Evolutionary conservation across 2,329 filamentous ascomycete species (phyloP).

Genomic region (Colletotrichum sp.): DNA sequence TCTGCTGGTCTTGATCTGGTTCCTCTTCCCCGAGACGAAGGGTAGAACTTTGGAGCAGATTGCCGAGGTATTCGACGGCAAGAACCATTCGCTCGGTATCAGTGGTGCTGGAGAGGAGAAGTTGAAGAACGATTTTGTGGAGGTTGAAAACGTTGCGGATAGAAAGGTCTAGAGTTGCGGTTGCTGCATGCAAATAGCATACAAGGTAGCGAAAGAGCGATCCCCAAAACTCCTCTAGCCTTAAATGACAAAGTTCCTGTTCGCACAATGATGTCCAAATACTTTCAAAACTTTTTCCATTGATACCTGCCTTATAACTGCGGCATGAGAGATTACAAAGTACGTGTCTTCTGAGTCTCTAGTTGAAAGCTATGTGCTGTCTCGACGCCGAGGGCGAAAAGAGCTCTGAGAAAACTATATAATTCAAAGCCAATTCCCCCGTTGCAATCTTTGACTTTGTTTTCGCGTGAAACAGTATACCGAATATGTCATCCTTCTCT

Average conservation of each 20-base stretch:
- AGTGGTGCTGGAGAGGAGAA: neutral
- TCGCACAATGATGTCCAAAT: no score
- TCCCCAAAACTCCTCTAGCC: neutral
- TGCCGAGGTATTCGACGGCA: slow-evolving; percentile 21
- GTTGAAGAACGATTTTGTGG: neutral
- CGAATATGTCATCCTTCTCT: slow-evolving; percentile 12
- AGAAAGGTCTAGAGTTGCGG: neutral
- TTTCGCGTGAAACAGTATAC: no score
- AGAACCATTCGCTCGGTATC: neutral
- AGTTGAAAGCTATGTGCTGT: no score
- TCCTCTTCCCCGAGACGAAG: slow-evolving; percentile 33
- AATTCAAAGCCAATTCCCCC: neutral
- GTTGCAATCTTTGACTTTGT: neutral
- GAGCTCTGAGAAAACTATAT: no score
- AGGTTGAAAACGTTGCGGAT: neutral
- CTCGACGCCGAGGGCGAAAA: no score
- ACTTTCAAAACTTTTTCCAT: no score
- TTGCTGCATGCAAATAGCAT: neutral
- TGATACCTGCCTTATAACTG: no score
- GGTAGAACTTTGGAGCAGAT: slow-evolving; percentile 25
- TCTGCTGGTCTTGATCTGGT: slow-evolving; percentile 25
- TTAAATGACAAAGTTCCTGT: neutral
- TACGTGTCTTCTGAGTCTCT: no score
- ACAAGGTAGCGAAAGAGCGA: neutral
- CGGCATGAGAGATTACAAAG: no score